These are phyloP conservation scores for Aristolochia contorta DNA, from an alignment of 164 flowering plant species.

Conservation along the genomic window DNA sequence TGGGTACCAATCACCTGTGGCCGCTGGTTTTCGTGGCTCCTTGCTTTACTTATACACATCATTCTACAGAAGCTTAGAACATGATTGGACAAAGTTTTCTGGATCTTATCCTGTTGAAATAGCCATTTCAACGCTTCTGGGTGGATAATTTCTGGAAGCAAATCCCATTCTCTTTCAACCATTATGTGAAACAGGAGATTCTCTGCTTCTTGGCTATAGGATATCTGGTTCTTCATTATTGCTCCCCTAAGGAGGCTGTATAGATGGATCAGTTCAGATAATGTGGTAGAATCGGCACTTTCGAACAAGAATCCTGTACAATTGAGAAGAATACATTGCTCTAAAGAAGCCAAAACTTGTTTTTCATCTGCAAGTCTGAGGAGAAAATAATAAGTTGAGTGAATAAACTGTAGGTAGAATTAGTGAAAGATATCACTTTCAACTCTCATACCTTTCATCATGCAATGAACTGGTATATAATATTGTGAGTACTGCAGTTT, in stretches of 20 bases:
- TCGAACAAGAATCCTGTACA: slow-evolving; percentile 22
- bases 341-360: slow-evolving; percentile 68
- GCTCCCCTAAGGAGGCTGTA: slow-evolving; percentile 61
- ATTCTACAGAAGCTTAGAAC: slow-evolving; percentile 49
- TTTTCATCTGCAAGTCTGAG: slow-evolving; percentile 83
- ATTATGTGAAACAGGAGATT: slow-evolving; percentile 53
- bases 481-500: slow-evolving; percentile 60
- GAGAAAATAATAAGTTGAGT: slow-evolving; percentile 2
- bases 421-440: slow-evolving; percentile 2
- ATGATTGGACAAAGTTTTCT: slow-evolving; percentile 41
- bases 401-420: neutral
- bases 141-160: slow-evolving; percentile 45
- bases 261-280: slow-evolving; percentile 42
- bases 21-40: slow-evolving; percentile 16
- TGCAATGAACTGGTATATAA: slow-evolving; percentile 52
- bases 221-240: slow-evolving; percentile 38
- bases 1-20: slow-evolving; percentile 19
- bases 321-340: slow-evolving; percentile 76
- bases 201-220: slow-evolving; percentile 79
- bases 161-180: slow-evolving; percentile 55
- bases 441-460: slow-evolving; percentile 64
- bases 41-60: slow-evolving; percentile 15
- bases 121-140: slow-evolving; percentile 62
- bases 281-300: slow-evolving; percentile 18
- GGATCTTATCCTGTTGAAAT: slow-evolving; percentile 74